Conservation (phyloP, 1,139 yeast species). For the Meyerozyma carpophila region DNA sequence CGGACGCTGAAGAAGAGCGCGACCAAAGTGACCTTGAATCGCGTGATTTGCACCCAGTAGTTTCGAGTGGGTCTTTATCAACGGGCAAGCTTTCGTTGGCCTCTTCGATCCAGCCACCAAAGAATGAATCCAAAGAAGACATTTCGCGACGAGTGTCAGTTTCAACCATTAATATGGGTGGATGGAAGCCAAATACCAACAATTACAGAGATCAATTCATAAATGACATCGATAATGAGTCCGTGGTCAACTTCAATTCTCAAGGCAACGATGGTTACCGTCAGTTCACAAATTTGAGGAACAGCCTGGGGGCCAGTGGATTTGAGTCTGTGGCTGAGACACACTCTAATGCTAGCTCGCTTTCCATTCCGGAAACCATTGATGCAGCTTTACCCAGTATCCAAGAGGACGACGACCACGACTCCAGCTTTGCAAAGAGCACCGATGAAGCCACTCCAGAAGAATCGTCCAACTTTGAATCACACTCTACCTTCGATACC, state of each 20-base stretch:
- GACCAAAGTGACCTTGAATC: slow-evolving; percentile 5
- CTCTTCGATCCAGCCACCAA: slow-evolving; percentile 2
- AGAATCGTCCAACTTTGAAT: neutral
- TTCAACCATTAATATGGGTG: slow-evolving; percentile 41
- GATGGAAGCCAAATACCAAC: slow-evolving; percentile 50
- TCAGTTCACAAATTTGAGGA: slow-evolving; percentile 29
- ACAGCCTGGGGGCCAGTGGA: slow-evolving; percentile 11
- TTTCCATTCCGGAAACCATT: slow-evolving; percentile 40
- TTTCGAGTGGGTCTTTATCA: slow-evolving; percentile 35
- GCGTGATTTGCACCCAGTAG: slow-evolving; percentile 20
- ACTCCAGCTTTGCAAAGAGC: slow-evolving; percentile 3
- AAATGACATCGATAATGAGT: slow-evolving; percentile 40
- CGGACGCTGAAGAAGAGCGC: slow-evolving; percentile 5
- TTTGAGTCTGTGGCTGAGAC: slow-evolving; percentile 15
- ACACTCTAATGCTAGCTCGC: slow-evolving; percentile 22
- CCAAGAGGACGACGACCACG: slow-evolving; percentile 29
- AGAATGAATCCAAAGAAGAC: slow-evolving; percentile 2
- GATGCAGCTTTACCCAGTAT: slow-evolving; percentile 38
- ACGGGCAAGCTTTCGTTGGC: slow-evolving; percentile 31
- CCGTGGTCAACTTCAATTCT: slow-evolving; percentile 28
- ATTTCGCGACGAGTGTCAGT: slow-evolving; percentile 29
- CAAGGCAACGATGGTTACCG: slow-evolving; percentile 22
- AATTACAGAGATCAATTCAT: slow-evolving; percentile 48
- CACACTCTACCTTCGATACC: slow-evolving; percentile 17
- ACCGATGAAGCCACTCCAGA: neutral